Conservation (phyloP, 495 filamentous ascomycete genomes). For the Penicillium macrosclerotiorum region DNA sequence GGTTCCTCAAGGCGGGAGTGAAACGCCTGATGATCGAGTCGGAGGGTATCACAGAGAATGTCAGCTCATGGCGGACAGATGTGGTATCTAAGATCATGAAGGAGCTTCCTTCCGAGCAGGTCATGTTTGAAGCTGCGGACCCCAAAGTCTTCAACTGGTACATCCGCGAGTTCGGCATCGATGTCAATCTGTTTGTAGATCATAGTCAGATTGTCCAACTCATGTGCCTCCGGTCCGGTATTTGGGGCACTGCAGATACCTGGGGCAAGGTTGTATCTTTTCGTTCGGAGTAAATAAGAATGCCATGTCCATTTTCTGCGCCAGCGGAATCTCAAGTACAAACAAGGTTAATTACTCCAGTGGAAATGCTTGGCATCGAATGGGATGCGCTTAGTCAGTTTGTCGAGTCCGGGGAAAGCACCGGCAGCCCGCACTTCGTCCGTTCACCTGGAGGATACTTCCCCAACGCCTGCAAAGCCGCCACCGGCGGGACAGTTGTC, state of each 20-base stretch:
- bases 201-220: constrained; percentile 62
- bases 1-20: constrained; percentile 54
- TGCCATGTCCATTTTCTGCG: neutral
- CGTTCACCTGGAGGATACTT: neutral
- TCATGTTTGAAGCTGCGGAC: constrained; percentile 64
- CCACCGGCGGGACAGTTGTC: neutral
- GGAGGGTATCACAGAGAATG: constrained; percentile 63
- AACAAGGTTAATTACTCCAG: no score
- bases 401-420: constrained; percentile 19
- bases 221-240: constrained; percentile 50
- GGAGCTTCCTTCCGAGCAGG: constrained; percentile 50
- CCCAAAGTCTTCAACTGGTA: constrained; percentile 60
- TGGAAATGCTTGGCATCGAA: neutral
- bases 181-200: constrained; percentile 60
- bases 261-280: constrained; percentile 58
- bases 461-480: neutral
- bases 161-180: constrained; percentile 57
- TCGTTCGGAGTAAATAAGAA: constrained; percentile 23
- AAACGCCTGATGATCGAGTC: constrained; percentile 62
- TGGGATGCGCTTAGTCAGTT: constrained; percentile 10
- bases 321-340: no score
- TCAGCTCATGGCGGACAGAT: constrained; percentile 55
- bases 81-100: constrained; percentile 55
- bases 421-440: constrained; percentile 5
- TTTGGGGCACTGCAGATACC: constrained; percentile 57